Base-by-base conservation (phyloP, 2,329 filamentous ascomycete species). In the Westerdykella sp. region DNA sequence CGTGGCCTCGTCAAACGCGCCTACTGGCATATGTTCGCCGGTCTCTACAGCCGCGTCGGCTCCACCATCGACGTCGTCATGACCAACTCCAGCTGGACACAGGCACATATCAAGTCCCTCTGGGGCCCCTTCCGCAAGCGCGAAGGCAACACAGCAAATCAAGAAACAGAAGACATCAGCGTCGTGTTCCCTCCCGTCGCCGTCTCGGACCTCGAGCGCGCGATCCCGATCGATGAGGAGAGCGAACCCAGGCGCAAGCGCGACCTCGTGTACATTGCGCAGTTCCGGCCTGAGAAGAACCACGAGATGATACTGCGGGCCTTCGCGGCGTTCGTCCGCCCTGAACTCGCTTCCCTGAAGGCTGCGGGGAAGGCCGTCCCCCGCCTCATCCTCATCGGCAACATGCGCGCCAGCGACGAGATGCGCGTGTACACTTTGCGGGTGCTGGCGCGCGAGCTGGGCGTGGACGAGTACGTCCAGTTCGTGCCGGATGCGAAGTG, bases 211-310 rank as follows among this genome's bases (percentile, higher is more conserved):
- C 76, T 98, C 14, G 81, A 87, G 57, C 72, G 80, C 23, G 82
- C 81, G 31, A 81, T 97, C 41, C 77, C 84, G 12, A 79, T 95
- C 11, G 83, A 82, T 0, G 72, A 73, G 13, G 76, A 75, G 37
- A 88, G 79, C 63, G 87, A 93, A 62, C 74, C 76, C 54, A 70
- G 72, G 40, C 81, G 93, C 30, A 77, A 87, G 50, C 82, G 81
- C 34, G 78, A 81, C 34, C 70, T 98, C 12, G 75, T 98, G 14
- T 98, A 95, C 70, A 95, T 98, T 56, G 93, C 91, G 2, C 93
- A 98, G 66, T 98, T 98, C 66, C 84, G 93, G 0, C 91, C 93
- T 0, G 93, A 98, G 67, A 98, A 98, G 74, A 95, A 96, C 66
- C 93, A 98, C 69, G 75, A 83, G 31, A 78, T 95, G 18, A 85